Evolutionary conservation across 2,329 filamentous ascomycete genomes (phyloP), one percentile per base, ranked within the genome.

Genomic region (Fonsecaea erecta): DNA sequence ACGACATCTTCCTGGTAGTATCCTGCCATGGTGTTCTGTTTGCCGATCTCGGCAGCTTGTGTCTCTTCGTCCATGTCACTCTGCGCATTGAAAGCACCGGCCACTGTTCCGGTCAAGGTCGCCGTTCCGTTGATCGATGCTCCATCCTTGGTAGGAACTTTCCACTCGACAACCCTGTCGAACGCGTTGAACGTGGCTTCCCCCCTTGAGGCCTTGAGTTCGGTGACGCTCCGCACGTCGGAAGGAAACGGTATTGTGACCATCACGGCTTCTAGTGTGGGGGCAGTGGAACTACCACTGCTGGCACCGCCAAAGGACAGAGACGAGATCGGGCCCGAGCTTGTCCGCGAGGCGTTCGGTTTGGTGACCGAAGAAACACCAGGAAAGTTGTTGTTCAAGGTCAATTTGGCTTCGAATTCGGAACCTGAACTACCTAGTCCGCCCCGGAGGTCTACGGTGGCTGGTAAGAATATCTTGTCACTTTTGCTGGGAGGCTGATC

Each of bases 391-490:
- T 85, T 90, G 73, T 88, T 88, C 46, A 92, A 84, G 65, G 88
- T 86, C 26, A 97, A 77, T 57, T 91, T 85, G 54, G 97, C 91
- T 76, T 98, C 93, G 72, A 99, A 98, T 62, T 98, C 95, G 5
- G 89, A 86, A 1, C 91, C 93, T 0, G 80, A 81, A 1, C 85
- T 77, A 0, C 95, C 95, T 2, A 97, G 82, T 0, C 88, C 88
- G 1, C 93, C 94, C 72, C 89, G 90, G 54, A 98, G 86, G 73
- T 96, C 91, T 57, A 97, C 83, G 55, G 84, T 88, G 2, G 95
- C 90, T 0, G 95, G 95, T 4, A 98, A 80, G 74, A 93, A 92
- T 14, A 98, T 81, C 70, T 86, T 88, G 65, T 86, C 86, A 67
- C 67, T 80, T 12, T 82, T 81, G 60, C 78, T 84, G 1, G 86